Percentiles rank a stretch among this genome's conserved stretches.
Evolutionary conservation across 2,329 filamentous ascomycete species (phyloP).

Genomic region (Aschersonia sp.): DNA sequence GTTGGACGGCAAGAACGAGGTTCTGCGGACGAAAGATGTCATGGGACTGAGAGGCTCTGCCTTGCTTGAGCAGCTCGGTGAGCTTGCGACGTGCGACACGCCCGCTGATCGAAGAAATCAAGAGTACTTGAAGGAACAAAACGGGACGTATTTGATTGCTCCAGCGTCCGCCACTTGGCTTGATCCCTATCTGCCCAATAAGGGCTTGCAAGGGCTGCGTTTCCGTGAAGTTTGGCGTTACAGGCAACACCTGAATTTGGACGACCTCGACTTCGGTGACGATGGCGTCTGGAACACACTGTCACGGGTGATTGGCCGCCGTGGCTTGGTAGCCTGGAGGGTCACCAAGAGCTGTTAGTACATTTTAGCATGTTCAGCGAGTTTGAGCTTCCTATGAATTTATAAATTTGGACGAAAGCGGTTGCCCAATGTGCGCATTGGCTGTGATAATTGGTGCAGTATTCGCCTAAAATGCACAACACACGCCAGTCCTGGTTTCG

Average conservation of each 20-base stretch:
- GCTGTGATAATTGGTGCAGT: too few species aligned
- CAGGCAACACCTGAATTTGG: constrained; percentile 55
- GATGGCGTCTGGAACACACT: constrained; percentile 64
- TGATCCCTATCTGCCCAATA: constrained; percentile 46
- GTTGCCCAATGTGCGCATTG: too few species aligned
- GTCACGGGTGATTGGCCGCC: constrained; percentile 47
- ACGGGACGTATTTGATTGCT: constrained; percentile 57
- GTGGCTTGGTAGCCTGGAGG: constrained; percentile 48
- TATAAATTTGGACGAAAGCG: too few species aligned
- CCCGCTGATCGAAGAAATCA: constrained; percentile 38
- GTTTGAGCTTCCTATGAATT: background rate
- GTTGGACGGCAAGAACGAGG: constrained; percentile 59
- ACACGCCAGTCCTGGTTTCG: too few species aligned
- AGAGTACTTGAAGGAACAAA: constrained; percentile 44
- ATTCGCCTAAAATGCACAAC: too few species aligned
- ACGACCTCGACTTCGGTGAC: constrained; percentile 66
- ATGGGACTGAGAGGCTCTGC: constrained; percentile 53
- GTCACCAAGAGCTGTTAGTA: constrained; percentile 45
- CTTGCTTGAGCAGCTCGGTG: constrained; percentile 43
- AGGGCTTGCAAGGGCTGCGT: constrained; percentile 41
- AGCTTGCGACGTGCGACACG: constrained; percentile 48
- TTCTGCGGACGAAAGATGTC: constrained; percentile 56
- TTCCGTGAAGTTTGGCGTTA: constrained; percentile 61
- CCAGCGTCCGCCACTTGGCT: constrained; percentile 59
- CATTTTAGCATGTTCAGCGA: background rate